These are phyloP conservation scores for Sphaerostilbella broomeana DNA, from an alignment of 2,329 filamentous ascomycete genomes.

Conservation along the genomic window DNA sequence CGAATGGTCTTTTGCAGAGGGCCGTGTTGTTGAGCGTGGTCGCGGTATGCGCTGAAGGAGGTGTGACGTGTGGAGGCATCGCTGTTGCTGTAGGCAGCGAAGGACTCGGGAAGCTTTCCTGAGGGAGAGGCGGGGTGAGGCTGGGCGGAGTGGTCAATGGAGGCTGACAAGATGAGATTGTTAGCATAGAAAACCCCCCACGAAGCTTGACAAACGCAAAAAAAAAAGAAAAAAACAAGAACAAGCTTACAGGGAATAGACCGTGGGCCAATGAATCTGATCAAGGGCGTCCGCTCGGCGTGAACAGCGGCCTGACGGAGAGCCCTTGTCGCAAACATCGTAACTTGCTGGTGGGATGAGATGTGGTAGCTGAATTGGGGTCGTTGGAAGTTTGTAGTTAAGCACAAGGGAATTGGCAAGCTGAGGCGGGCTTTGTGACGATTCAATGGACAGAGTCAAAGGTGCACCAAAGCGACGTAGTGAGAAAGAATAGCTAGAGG, in stretches of 20 bases:
- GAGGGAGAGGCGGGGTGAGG: slow-evolving; percentile 67
- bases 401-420: no score
- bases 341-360: slow-evolving; percentile 11
- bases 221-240: background rate
- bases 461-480: no score
- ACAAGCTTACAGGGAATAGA: slow-evolving; percentile 43
- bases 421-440: no score
- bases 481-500: no score
- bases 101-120: slow-evolving; percentile 53
- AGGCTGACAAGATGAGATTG: slow-evolving; percentile 38
- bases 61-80: slow-evolving; percentile 35
- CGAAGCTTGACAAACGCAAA: background rate
- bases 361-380: background rate
- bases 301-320: slow-evolving; percentile 54
- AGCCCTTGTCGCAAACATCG: slow-evolving; percentile 50
- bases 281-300: slow-evolving; percentile 54
- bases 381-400: no score
- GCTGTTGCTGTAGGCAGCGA: slow-evolving; percentile 28
- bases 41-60: slow-evolving; percentile 70
- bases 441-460: no score
- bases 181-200: slow-evolving; percentile 16
- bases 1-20: slow-evolving; percentile 58
- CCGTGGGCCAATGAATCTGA: slow-evolving; percentile 56
- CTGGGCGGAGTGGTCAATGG: slow-evolving; percentile 65
- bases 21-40: slow-evolving; percentile 71